phyloP scores from a whole-genome alignment of 1,139 yeast species.

The Pichia terricola region DNA sequence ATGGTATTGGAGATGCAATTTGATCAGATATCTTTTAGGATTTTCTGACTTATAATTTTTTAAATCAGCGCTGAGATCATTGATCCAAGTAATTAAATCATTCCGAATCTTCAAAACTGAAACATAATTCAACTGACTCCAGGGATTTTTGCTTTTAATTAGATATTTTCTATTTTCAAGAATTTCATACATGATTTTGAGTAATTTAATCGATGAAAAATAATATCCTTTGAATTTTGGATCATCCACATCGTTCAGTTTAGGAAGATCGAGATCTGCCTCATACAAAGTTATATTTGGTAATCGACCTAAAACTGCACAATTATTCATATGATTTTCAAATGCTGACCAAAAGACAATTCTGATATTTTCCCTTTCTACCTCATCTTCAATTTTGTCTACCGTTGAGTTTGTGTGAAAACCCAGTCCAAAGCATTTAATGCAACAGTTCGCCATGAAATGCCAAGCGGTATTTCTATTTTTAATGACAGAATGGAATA shows the following conservation, averaged over 20 bases:
- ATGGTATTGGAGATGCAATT: conserved; percentile 25
- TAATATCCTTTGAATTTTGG: conserved; percentile 21
- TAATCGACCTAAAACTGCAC: conserved; percentile 28
- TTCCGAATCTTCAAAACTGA: conserved; percentile 23
- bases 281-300: conserved; percentile 26
- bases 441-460: conserved; percentile 27
- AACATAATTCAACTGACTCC: conserved; percentile 24
- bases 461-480: conserved; percentile 32
- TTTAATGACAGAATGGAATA: conserved; percentile 27
- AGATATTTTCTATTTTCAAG: conserved; percentile 24
- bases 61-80: conserved; percentile 12
- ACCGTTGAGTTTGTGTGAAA: conserved; percentile 26
- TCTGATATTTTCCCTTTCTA: conserved; percentile 19
- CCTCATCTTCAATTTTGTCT: conserved; percentile 10
- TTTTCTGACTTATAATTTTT: conserved; percentile 10
- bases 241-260: conserved; percentile 13
- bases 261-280: conserved; percentile 21
- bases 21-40: conserved; percentile 24
- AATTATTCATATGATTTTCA: conserved; percentile 24
- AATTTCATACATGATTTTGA: conserved; percentile 24
- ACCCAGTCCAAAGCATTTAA: conserved; percentile 32
- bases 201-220: conserved; percentile 20
- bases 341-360: conserved; percentile 27
- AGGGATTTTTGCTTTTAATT: conserved; percentile 21
- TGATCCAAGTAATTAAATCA: conserved; percentile 19